Percentiles rank a stretch among this genome's conserved stretches.
phyloP scores from a whole-genome alignment of 306 rosid species.

The Inga leiocalycina region DNA sequence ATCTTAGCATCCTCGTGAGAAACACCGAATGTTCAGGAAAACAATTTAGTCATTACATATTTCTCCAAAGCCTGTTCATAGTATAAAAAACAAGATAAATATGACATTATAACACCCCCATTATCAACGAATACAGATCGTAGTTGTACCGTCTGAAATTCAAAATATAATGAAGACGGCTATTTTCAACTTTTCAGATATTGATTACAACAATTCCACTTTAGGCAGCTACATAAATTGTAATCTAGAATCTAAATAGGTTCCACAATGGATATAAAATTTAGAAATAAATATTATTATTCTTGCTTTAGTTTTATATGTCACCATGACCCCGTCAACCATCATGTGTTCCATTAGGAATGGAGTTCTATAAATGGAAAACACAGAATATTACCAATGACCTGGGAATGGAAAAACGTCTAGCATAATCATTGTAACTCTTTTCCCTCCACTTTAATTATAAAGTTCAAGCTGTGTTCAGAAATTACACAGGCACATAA shows the following conservation, averaged over 20 bases:
- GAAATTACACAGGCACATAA: neutral
- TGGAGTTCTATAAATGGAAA: conserved; percentile 6
- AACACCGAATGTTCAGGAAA: conserved; percentile 59
- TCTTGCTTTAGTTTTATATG: neutral
- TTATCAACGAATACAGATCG: neutral
- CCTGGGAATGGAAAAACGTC: conserved; percentile 18
- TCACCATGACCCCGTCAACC: conserved; percentile 4
- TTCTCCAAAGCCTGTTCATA: conserved; percentile 67
- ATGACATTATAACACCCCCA: neutral
- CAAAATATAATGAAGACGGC: conserved; percentile 4
- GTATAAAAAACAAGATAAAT: neutral
- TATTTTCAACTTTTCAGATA: neutral
- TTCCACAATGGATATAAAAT: neutral
- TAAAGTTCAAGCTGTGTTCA: conserved; percentile 5
- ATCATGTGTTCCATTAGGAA: neutral
- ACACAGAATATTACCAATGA: conserved; percentile 7
- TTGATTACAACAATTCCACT: neutral
- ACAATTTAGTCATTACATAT: conserved; percentile 72
- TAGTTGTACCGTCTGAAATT: neutral
- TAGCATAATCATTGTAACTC: neutral
- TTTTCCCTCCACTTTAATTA: conserved; percentile 14
- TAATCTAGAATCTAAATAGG: neutral
- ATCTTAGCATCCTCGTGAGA: conserved; percentile 53
- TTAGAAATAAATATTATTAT: neutral
- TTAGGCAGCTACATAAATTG: neutral